Evolutionary conservation across 2,329 filamentous ascomycete genomes (phyloP).

Genomic region (Coccinonectria pachysandricola): DNA sequence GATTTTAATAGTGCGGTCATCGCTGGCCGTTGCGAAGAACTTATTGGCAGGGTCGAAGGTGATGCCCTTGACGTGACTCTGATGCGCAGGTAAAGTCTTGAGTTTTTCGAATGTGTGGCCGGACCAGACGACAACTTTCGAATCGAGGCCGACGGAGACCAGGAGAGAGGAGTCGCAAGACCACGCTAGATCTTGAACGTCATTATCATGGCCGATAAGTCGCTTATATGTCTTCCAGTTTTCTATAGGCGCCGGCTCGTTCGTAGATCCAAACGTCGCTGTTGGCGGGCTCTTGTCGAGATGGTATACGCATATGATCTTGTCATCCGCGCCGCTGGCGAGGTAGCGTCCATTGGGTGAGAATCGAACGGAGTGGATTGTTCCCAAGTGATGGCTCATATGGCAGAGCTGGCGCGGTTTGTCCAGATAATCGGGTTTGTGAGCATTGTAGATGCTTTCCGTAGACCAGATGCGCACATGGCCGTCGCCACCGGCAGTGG

Average conservation of each 20-base stretch:
- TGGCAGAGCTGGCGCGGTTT: conserved; percentile 90
- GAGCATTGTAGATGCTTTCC: conserved; percentile 78
- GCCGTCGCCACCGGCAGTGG: conserved; percentile 92
- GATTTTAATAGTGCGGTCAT: conserved; percentile 93
- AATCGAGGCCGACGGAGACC: conserved; percentile 92
- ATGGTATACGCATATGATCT: conserved; percentile 95
- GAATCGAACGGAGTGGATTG: conserved; percentile 94
- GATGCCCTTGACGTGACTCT: conserved; percentile 97
- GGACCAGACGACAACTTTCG: conserved; percentile 97
- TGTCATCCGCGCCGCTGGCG: conserved; percentile 94
- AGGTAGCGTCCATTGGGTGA: conserved; percentile 91
- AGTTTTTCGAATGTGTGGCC: conserved; percentile 97
- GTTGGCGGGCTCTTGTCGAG: conserved; percentile 74
- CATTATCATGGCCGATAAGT: conserved; percentile 93
- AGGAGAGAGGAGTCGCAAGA: conserved; percentile 91
- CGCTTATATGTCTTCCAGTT: conserved; percentile 96
- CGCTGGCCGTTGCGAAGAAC: conserved; percentile 96
- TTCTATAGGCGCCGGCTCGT: conserved; percentile 86
- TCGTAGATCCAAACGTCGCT: conserved; percentile 76
- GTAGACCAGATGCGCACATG: conserved; percentile 97
- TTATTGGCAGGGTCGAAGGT: conserved; percentile 98
- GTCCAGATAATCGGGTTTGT: conserved; percentile 57
- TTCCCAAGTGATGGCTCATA: conserved; percentile 96
- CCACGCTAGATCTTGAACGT: conserved; percentile 97
- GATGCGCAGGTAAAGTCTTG: conserved; percentile 84